Evolutionary conservation across 73 alveolate species (phyloP).

Genomic region (Vitrella brassicaformis): DNA sequence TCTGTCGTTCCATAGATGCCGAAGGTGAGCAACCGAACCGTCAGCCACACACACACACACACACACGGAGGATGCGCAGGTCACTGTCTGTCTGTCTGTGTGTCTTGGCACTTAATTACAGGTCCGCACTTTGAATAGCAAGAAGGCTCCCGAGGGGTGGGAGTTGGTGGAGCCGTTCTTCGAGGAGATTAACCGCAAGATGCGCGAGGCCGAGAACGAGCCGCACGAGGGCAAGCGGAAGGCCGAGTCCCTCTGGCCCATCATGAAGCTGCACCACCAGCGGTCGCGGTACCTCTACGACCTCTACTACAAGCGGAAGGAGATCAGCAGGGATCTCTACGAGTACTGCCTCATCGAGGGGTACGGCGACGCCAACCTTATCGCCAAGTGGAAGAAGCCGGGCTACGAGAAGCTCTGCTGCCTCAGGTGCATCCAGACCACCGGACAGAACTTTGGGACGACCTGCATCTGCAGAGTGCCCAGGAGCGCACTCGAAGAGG

Average conservation of each 20-base stretch:
- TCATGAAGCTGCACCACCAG: constrained; percentile 83
- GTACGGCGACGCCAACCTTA: constrained; percentile 87
- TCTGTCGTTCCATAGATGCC: neutral
- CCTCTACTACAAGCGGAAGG: constrained; percentile 70
- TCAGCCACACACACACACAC: neutral
- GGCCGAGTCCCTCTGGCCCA: constrained; percentile 90
- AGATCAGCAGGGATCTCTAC: constrained; percentile 84
- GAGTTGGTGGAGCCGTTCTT: constrained; percentile 73
- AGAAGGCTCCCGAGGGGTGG: constrained; percentile 94
- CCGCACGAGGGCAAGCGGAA: constrained; percentile 88
- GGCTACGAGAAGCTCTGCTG: constrained; percentile 96
- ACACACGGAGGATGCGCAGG: no score
- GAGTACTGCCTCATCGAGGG: constrained; percentile 82
- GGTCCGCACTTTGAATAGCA: constrained; percentile 66
- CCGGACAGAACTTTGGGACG: constrained; percentile 70
- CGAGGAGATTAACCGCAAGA: constrained; percentile 66
- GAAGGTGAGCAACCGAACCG: neutral
- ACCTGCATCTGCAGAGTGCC: constrained; percentile 97
- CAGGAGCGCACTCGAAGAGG: constrained; percentile 84
- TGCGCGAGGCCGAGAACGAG: constrained; percentile 88
- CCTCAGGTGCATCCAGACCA: constrained; percentile 77
- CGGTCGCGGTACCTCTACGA: constrained; percentile 83
- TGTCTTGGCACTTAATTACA: no score
- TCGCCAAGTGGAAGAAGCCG: constrained; percentile 96
- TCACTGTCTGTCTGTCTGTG: no score